A percentile compares a stretch with the other conserved stretches of the same genome.
Evolutionary conservation across 208 protist genomes (phyloP).

Genomic region (Phytomonas francai): DNA sequence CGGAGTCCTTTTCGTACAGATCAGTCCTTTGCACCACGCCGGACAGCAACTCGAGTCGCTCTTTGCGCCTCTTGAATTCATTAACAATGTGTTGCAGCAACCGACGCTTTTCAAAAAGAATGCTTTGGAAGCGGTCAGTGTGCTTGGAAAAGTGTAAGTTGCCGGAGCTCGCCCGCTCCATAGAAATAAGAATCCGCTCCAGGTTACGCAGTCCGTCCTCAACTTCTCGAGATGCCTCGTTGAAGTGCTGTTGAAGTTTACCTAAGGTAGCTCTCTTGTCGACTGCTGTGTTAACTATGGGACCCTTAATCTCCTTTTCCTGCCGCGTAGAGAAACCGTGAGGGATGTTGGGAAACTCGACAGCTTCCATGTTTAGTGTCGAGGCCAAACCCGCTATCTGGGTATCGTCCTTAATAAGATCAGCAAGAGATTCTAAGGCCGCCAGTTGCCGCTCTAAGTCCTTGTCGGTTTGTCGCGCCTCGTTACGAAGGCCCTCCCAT

Average conservation of each 20-base stretch:
- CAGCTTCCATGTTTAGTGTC: background rate
- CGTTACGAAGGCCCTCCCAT: constrained; percentile 58
- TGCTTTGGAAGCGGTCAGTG: constrained; percentile 54
- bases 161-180: constrained; percentile 21
- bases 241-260: constrained; percentile 1
- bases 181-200: constrained; percentile 18
- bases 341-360: background rate
- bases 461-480: constrained; percentile 55
- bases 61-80: constrained; percentile 43
- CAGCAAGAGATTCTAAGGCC: constrained; percentile 29
- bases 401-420: background rate
- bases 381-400: background rate
- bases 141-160: constrained; percentile 27
- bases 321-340: background rate
- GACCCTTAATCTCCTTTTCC: background rate
- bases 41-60: constrained; percentile 52
- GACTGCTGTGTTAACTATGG: background rate
- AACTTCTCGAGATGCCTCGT: constrained; percentile 13
- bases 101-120: constrained; percentile 50
- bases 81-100: constrained; percentile 24
- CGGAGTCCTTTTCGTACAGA: constrained; percentile 19
- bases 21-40: constrained; percentile 20
- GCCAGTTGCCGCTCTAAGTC: constrained; percentile 50
- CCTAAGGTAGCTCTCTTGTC: background rate
- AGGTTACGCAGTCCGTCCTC: constrained; percentile 16